Conservation (phyloP, 192 early-diverging fungal genomes). For the Podila horticola region DNA sequence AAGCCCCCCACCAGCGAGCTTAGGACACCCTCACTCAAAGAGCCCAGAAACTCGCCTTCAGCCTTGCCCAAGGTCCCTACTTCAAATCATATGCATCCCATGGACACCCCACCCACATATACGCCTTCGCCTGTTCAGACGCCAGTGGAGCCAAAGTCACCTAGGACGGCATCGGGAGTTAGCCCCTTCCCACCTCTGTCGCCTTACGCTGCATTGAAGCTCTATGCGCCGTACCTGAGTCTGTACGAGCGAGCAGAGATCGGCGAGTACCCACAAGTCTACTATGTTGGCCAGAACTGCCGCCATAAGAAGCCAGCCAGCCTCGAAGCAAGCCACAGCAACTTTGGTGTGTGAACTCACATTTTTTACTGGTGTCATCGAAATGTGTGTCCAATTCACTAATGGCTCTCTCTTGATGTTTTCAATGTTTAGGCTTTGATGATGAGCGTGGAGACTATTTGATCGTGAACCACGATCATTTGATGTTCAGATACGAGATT, state of each 20-base stretch:
- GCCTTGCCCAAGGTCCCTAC: not conserved
- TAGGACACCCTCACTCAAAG: constrained; percentile 8
- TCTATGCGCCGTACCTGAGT: constrained; percentile 80
- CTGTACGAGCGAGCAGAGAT: constrained; percentile 92
- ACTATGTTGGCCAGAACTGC: constrained; percentile 87
- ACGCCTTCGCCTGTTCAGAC: not conserved
- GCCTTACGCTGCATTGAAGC: constrained; percentile 69
- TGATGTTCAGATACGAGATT: constrained; percentile 94
- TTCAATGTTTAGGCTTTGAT: constrained; percentile 63
- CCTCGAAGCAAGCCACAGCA: constrained; percentile 64
- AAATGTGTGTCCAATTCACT: not conserved
- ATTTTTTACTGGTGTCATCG: not conserved
- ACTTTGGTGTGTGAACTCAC: constrained; percentile 56
- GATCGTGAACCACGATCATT: constrained; percentile 88
- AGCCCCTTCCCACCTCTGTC: constrained; percentile 61
- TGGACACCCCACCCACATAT: not conserved
- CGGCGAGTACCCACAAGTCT: constrained; percentile 80
- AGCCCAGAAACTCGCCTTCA: not conserved
- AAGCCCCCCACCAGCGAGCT: constrained; percentile 28
- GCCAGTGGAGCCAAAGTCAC: constrained; percentile 20
- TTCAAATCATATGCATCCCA: constrained; percentile 11
- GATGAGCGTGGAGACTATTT: constrained; percentile 96
- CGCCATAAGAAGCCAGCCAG: constrained; percentile 66
- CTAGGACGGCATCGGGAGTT: constrained; percentile 20
- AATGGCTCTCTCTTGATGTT: not conserved